phyloP scores from a whole-genome alignment of 345 rosid genomes.

The Lepidium africanum region DNA sequence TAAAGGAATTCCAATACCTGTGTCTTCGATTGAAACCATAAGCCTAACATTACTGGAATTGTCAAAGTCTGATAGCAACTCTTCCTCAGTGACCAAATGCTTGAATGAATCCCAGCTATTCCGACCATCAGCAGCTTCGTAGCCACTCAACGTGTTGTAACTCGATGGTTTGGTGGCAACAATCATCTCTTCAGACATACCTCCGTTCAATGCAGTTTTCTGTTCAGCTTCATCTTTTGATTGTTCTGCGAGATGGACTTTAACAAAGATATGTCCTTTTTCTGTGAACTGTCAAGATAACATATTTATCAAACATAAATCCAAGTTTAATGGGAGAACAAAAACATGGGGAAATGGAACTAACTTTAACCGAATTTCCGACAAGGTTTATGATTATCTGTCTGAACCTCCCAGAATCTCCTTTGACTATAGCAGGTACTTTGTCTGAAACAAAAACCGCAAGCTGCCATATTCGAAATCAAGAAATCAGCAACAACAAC shows the following conservation, averaged over 20 bases:
- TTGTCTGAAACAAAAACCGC: constrained; percentile 83
- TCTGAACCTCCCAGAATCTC: constrained; percentile 96
- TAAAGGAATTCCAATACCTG: constrained; percentile 89
- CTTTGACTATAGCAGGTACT: constrained; percentile 78
- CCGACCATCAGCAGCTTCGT: constrained; percentile 79
- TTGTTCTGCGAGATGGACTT: constrained; percentile 72
- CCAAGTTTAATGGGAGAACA: neutral
- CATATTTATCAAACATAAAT: constrained; percentile 1
- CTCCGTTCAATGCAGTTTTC: constrained; percentile 43
- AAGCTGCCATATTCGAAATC: constrained; percentile 42
- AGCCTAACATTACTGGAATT: constrained; percentile 46
- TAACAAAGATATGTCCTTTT: constrained; percentile 84
- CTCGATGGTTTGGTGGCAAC: constrained; percentile 23
- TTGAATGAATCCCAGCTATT: constrained; percentile 83
- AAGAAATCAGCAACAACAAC: constrained; percentile 1
- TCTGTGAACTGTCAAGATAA: constrained; percentile 71
- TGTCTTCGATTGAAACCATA: constrained; percentile 85
- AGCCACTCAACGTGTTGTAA: constrained; percentile 80
- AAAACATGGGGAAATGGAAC: constrained; percentile 9
- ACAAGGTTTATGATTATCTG: constrained; percentile 94
- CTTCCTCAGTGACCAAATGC: constrained; percentile 51
- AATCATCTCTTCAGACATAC: constrained; percentile 38
- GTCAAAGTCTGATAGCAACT: constrained; percentile 27
- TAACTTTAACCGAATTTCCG: constrained; percentile 94
- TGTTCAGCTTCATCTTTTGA: constrained; percentile 32